phyloP scores from a whole-genome alignment of 1,284 basidiomycete species.

The Naganishia sp. region DNA sequence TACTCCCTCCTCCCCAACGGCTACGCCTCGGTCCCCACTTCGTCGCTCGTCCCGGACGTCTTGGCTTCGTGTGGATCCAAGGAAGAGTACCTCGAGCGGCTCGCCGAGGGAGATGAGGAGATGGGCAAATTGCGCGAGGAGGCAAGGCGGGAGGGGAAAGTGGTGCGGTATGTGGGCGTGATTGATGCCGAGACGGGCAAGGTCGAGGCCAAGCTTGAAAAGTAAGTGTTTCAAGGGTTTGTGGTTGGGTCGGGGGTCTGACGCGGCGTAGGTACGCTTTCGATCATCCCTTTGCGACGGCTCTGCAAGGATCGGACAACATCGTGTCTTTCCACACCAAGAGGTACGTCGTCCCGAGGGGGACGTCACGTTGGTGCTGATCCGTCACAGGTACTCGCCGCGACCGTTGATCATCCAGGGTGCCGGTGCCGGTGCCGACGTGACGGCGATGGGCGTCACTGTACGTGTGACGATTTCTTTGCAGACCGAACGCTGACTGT shows the following conservation, averaged over 20 bases:
- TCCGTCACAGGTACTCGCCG: conserved; percentile 62
- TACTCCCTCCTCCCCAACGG: conserved; percentile 61
- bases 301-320: conserved; percentile 93
- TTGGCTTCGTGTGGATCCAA: conserved; percentile 69
- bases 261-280: conserved; percentile 69
- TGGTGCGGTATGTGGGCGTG: conserved; percentile 91
- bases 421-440: conserved; percentile 91
- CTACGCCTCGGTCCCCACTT: conserved; percentile 76
- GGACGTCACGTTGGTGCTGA: background rate
- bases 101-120: conserved; percentile 81
- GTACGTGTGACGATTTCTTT: conserved; percentile 39
- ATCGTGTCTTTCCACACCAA: conserved; percentile 96
- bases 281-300: conserved; percentile 90
- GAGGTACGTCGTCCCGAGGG: conserved; percentile 54
- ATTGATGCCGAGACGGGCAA: conserved; percentile 74
- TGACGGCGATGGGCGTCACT: conserved; percentile 94
- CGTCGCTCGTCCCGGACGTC: conserved; percentile 79
- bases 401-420: conserved; percentile 91
- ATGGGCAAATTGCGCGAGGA: conserved; percentile 75
- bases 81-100: conserved; percentile 75
- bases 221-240: conserved; percentile 57
- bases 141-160: conserved; percentile 74
- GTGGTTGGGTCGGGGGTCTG: background rate
- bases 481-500: conserved; percentile 7
- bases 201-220: conserved; percentile 84